Conservation (phyloP, 768 basidiomycete genomes). For the Amanita inopinata region DNA sequence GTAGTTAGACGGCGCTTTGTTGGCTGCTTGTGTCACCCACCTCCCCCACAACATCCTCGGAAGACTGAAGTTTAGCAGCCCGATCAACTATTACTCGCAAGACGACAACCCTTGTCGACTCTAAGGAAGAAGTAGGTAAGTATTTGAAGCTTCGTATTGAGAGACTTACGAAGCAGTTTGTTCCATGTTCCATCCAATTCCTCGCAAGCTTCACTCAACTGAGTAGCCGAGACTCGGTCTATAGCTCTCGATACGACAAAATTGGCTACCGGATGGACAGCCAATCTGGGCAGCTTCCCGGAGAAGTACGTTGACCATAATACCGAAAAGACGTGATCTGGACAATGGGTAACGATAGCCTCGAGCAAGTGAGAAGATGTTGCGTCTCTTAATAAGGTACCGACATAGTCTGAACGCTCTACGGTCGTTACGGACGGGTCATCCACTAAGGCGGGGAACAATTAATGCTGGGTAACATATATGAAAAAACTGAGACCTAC, state of each 20-base stretch:
- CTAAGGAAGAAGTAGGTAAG: constrained; percentile 24
- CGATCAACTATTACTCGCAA: constrained; percentile 70
- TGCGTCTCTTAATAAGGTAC: constrained; percentile 73
- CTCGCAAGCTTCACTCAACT: constrained; percentile 43
- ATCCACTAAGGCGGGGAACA: constrained; percentile 24
- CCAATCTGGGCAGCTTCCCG: constrained; percentile 62
- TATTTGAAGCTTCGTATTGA: neutral
- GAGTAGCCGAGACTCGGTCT: constrained; percentile 44
- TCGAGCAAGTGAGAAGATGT: constrained; percentile 91
- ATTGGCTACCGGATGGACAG: constrained; percentile 86
- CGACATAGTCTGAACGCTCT: constrained; percentile 68
- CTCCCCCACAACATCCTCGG: constrained; percentile 42
- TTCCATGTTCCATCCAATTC: constrained; percentile 52
- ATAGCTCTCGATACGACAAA: constrained; percentile 83
- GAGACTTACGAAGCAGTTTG: constrained; percentile 60
- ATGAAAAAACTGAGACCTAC: constrained; percentile 34
- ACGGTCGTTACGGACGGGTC: constrained; percentile 21
- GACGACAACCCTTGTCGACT: constrained; percentile 66
- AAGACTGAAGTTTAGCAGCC: constrained; percentile 34
- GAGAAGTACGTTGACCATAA: constrained; percentile 77
- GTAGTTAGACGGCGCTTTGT: constrained; percentile 8
- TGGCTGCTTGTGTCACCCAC: constrained; percentile 29
- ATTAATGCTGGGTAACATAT: constrained; percentile 4
- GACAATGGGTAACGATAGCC: constrained; percentile 55
- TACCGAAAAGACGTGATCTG: constrained; percentile 46